A percentile compares a stretch with the other conserved stretches of the same genome.
phyloP scores from a whole-genome alignment of 345 rosid species.

The Reutealis trisperma region DNA sequence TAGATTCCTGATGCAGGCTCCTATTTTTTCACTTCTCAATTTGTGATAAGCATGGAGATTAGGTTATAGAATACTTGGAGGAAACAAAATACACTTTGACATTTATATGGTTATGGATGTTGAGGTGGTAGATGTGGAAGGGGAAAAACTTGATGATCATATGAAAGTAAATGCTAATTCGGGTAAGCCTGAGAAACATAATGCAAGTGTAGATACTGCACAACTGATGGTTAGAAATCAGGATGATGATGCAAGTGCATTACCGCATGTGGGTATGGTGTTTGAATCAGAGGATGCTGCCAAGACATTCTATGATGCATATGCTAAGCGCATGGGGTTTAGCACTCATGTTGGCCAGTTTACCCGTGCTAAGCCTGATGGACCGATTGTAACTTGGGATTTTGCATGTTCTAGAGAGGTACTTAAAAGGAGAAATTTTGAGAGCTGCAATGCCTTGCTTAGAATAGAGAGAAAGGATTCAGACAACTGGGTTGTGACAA shows the following conservation, averaged over 20 bases:
- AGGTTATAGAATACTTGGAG: slow-evolving; percentile 14
- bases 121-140: slow-evolving; percentile 36
- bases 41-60: slow-evolving; percentile 23
- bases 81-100: not conserved
- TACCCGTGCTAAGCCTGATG: slow-evolving; percentile 57
- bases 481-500: slow-evolving; percentile 51
- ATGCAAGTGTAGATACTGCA: slow-evolving; percentile 24
- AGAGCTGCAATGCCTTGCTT: slow-evolving; percentile 63
- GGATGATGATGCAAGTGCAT: slow-evolving; percentile 30
- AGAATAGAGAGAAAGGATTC: slow-evolving; percentile 56
- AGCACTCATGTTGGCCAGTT: slow-evolving; percentile 54
- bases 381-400: slow-evolving; percentile 60
- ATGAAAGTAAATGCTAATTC: slow-evolving; percentile 14
- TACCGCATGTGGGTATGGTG: slow-evolving; percentile 56
- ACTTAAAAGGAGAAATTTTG: slow-evolving; percentile 51
- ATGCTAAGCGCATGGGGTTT: slow-evolving; percentile 54
- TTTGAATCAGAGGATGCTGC: slow-evolving; percentile 61
- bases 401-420: slow-evolving; percentile 56
- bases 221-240: slow-evolving; percentile 24
- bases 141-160: slow-evolving; percentile 20
- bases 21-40: not conserved
- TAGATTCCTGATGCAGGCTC: slow-evolving; percentile 9
- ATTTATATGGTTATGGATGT: slow-evolving; percentile 32
- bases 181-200: slow-evolving; percentile 22
- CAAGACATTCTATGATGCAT: slow-evolving; percentile 48